Evolutionary conservation across 78 protist species (phyloP), one percentile per base, ranked within the genome.

Genomic region (Dictyostelium capitatum): DNA sequence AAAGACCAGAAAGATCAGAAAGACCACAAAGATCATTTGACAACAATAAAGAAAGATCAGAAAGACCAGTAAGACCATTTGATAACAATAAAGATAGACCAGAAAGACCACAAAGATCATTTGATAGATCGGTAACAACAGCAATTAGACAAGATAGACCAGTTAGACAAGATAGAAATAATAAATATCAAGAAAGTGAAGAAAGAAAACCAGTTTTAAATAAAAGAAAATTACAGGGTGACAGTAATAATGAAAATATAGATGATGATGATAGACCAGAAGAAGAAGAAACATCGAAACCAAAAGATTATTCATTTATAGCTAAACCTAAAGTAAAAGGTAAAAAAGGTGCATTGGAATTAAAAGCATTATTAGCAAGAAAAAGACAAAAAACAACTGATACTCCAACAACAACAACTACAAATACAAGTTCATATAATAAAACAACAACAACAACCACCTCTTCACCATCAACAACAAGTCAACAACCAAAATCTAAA

Each of bases 301-400:
- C 79, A 72, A 46, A 72, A 72, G 79, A 72, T 72, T 72, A 19
- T 20, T 43, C 23, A 43, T 6, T 72, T 8, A 72, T 17, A 43
- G 20, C 8, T 23, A 65, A 65, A 72, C 43, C 41, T 43, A 72
- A 65, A 83, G 20, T 1, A 37, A 15, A 47, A 78, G 30, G 14
- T 17, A 41, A 56, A 3, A 28, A 79, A 73, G n/a, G 30, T 7
- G 11, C 28, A 46, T 43, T 4, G 64, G 80, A 82, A 59, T 19
- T 19, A 8, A 12, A 51, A 51, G 15, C 56, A 51, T 51, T 51
- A 51, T 37, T 37, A 37, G 43, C 43, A 37, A 37, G 43, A 10
- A 59, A 23, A n/a, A 20, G 32, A 59, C 30, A 59, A 59, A 59
- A 15, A 59, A 59, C 56, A 50, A 9, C 43, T 14, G 20, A 47